Conservation (phyloP, 345 rosid genomes). For the Moringa oleifera region DNA sequence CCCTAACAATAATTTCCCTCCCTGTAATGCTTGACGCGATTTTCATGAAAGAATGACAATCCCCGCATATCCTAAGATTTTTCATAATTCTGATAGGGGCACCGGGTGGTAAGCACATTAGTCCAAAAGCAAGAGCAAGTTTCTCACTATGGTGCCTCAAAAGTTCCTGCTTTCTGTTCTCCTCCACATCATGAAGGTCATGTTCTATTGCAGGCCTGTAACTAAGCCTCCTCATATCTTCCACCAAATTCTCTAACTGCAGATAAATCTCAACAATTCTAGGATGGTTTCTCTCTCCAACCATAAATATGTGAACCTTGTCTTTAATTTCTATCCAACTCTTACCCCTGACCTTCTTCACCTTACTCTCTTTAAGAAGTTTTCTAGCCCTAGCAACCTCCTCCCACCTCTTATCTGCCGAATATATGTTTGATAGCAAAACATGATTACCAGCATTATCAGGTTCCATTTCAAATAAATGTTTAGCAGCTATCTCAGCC, state of each 20-base stretch:
- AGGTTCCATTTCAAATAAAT: conserved; percentile 64
- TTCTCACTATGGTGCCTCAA: conserved; percentile 70
- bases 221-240: conserved; percentile 40
- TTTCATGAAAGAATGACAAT: conserved; percentile 78
- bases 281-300: conserved; percentile 52
- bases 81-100: conserved; percentile 65
- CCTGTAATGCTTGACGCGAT: conserved; percentile 43
- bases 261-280: conserved; percentile 48
- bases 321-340: conserved; percentile 81
- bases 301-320: conserved; percentile 57
- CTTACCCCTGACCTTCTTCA: conserved; percentile 60
- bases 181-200: conserved; percentile 59
- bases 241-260: conserved; percentile 41
- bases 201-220: conserved; percentile 43
- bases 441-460: conserved; percentile 76
- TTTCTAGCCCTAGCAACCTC: conserved; percentile 56
- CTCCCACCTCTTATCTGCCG: conserved; percentile 54
- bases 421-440: conserved; percentile 58
- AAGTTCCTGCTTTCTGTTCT: conserved; percentile 46
- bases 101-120: conserved; percentile 39
- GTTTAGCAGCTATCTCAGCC: conserved; percentile 66
- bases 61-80: conserved; percentile 71
- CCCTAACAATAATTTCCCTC: conserved; percentile 62
- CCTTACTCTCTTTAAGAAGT: conserved; percentile 43
- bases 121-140: conserved; percentile 53